Evolutionary conservation across 345 rosid species (phyloP).

Genomic region (Triadica sebifera): DNA sequence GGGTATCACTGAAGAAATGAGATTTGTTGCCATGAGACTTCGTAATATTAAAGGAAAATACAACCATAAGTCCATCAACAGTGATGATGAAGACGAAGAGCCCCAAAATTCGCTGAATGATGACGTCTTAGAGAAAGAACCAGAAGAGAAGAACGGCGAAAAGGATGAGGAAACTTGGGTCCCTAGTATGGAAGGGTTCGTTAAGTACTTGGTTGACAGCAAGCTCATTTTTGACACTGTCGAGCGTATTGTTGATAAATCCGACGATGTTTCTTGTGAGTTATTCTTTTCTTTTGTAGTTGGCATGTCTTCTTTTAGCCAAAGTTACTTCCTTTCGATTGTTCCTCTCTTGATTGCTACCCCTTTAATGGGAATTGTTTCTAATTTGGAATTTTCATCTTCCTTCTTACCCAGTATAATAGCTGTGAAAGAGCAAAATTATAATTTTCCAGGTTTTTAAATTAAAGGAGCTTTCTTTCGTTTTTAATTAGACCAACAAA

Average conservation of each 20-base stretch:
- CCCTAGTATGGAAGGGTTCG: constrained; percentile 64
- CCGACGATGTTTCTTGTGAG: constrained; percentile 83
- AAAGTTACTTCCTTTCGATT: neutral
- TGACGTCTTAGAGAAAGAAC: constrained; percentile 10
- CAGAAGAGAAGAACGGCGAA: constrained; percentile 23
- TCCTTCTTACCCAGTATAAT: too few relatives aligned
- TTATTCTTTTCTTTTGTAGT: neutral
- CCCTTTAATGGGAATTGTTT: neutral
- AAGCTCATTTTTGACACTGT: constrained; percentile 69
- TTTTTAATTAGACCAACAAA: neutral
- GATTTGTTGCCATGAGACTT: constrained; percentile 90
- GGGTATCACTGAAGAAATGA: constrained; percentile 92
- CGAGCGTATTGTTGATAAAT: constrained; percentile 73
- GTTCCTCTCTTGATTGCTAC: neutral
- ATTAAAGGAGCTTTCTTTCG: too few relatives aligned
- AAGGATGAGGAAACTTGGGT: constrained; percentile 42
- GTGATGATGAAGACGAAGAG: constrained; percentile 15
- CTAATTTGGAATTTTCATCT: neutral
- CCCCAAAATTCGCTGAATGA: constrained; percentile 15
- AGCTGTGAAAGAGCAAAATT: too few relatives aligned
- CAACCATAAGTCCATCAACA: constrained; percentile 7
- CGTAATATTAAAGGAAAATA: constrained; percentile 65
- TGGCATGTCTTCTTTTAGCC: neutral
- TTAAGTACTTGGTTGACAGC: constrained; percentile 70
- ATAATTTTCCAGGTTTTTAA: too few relatives aligned